phyloP scores from a whole-genome alignment of 192 early-diverging fungal species.

The Coemansia sp. region DNA sequence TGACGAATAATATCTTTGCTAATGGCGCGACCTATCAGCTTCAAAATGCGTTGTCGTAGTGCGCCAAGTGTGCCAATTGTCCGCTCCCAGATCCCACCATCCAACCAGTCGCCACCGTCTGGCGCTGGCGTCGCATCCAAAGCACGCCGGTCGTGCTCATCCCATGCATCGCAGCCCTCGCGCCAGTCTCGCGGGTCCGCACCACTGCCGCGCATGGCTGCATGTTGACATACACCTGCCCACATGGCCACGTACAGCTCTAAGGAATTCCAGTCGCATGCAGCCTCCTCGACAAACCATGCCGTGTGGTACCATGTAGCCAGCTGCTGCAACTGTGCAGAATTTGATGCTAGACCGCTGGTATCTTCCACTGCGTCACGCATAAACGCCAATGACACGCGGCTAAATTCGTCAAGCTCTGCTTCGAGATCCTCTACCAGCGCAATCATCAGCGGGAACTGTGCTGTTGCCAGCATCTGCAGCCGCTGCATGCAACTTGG shows the following conservation, averaged over 20 bases:
- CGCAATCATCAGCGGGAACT: constrained; percentile 60
- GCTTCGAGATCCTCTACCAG: constrained; percentile 55
- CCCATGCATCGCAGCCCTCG: constrained; percentile 36
- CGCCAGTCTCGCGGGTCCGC: constrained; percentile 48
- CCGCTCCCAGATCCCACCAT: constrained; percentile 49
- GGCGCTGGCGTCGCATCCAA: constrained; percentile 15
- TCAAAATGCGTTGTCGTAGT: constrained; percentile 32
- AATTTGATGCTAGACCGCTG: constrained; percentile 16
- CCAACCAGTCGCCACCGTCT: constrained; percentile 29
- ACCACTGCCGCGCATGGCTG: constrained; percentile 10
- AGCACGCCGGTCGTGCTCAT: constrained; percentile 16
- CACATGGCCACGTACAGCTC: constrained; percentile 40
- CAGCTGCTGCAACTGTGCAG: constrained; percentile 35
- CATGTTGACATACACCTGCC: constrained; percentile 39
- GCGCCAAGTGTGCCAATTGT: constrained; percentile 27
- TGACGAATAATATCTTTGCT: constrained; percentile 34
- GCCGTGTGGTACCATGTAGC: constrained; percentile 47
- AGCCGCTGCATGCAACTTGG: constrained; percentile 60
- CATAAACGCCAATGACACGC: constrained; percentile 52
- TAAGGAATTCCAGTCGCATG: constrained; percentile 47
- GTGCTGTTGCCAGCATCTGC: constrained; percentile 61
- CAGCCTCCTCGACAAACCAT: constrained; percentile 50
- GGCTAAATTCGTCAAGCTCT: constrained; percentile 52
- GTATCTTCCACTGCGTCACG: constrained; percentile 14
- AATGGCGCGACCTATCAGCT: constrained; percentile 35